Evolutionary conservation across 768 basidiomycete genomes (phyloP), one percentile per base, ranked within the genome.

Genomic region (Calocera viscosa): DNA sequence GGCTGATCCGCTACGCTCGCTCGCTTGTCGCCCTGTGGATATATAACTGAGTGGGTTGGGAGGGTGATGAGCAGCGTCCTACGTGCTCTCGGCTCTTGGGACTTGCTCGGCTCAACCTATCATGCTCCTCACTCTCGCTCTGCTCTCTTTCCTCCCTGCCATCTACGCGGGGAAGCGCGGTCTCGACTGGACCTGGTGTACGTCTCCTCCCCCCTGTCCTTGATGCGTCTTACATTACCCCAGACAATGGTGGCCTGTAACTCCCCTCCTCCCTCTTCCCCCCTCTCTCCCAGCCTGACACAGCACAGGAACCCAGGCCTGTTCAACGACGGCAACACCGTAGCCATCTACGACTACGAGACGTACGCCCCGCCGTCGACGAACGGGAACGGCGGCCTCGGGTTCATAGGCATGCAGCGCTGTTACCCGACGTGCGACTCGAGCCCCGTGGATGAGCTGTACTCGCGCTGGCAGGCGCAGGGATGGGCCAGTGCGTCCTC

Each of bases 321-420:
- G 19, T 47, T 47, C 43, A 47, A 47, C 43, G 24, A 47, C 43
- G 43, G 43, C 19, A 47, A 47, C 43, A 24, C 24, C 43, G 43
- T 47, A 17, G 43, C 43, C 43, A 47, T 47, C 43, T 47, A 47
- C 43, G 43, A 47, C 43, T 47, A 47, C 43, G 43, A 47, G 43
- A 47, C 43, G 16, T 47, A 47, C 19, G 43, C 43, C 16, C 43
- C 43, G 43, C 43, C 43, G 19, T 47, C 43, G 43, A 47, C 43
- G 19, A 47, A 47, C 19, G 43, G 43, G 8, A 19, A 47, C 43
- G 43, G 43, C 43, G 43, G 43, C 3, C 43, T 47, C 19, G 43
- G 43, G 8, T 47, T 47, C 43, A 24, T 47, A 17, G 43, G 43
- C 43, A 47, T 47, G 43, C 43, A 47, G 43, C 43, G 43, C 43